These are phyloP conservation scores for Diutina rugosa DNA, from an alignment of 1,139 yeast species.

Conservation along the genomic window DNA sequence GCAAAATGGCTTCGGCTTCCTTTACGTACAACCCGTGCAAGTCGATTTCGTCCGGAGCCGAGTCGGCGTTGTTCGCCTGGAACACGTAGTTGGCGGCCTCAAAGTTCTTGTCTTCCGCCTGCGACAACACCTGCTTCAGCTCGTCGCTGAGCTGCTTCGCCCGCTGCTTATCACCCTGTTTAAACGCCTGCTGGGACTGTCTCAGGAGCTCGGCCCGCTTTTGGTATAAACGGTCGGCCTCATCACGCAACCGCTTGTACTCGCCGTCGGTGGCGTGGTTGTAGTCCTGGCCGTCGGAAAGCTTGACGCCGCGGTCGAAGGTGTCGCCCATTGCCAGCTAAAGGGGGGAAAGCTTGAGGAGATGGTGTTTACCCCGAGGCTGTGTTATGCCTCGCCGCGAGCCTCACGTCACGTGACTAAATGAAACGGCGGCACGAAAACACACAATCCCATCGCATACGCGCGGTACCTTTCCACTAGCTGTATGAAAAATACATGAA, in stretches of 20 bases:
- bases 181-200: constrained; percentile 67
- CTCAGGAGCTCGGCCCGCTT: constrained; percentile 43
- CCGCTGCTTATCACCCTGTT: constrained; percentile 53
- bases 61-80: constrained; percentile 76
- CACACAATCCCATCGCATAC: not conserved
- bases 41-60: constrained; percentile 77
- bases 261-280: constrained; percentile 61
- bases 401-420: not conserved
- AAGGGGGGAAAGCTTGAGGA: not conserved
- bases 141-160: constrained; percentile 67
- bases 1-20: constrained; percentile 74
- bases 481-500: no score
- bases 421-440: not conserved
- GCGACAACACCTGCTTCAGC: constrained; percentile 42
- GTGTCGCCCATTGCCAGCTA: not conserved
- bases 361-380: not conserved
- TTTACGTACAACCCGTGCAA: constrained; percentile 83
- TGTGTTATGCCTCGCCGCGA: not conserved
- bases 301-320: not conserved
- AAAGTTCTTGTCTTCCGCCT: constrained; percentile 59
- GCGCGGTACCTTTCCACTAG: not conserved
- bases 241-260: constrained; percentile 50
- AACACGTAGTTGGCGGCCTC: constrained; percentile 90
- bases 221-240: constrained; percentile 57
- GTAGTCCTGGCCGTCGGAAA: constrained; percentile 32